phyloP scores from a whole-genome alignment of 2,329 filamentous ascomycete species.

The Botrytis aclada region DNA sequence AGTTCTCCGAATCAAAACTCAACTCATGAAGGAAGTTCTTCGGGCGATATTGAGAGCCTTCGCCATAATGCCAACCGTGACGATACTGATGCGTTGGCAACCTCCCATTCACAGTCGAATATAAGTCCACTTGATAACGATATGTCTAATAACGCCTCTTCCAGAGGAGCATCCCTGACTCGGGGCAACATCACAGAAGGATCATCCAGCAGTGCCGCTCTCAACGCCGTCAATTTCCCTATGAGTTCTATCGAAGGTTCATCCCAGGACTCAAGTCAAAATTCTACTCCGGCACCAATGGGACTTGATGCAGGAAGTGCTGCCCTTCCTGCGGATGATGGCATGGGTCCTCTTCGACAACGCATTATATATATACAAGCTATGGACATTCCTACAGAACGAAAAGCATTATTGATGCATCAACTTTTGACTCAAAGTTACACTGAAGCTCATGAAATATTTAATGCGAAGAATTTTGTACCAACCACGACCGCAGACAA shows the following conservation, averaged over 20 bases:
- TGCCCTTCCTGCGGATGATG: conserved; percentile 67
- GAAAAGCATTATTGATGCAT: conserved; percentile 73
- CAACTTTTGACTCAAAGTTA: conserved; percentile 68
- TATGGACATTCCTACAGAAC: conserved; percentile 52
- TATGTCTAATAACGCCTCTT: conserved; percentile 32
- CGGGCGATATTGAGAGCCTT: background rate
- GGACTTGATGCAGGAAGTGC: conserved; percentile 27
- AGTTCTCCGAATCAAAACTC: conserved; percentile 26
- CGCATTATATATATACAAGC: conserved; percentile 68
- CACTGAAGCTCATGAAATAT: conserved; percentile 43
- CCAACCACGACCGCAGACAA: conserved; percentile 28
- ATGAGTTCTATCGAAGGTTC: conserved; percentile 31
- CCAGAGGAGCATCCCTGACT: conserved; percentile 30
- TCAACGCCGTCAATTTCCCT: conserved; percentile 16
- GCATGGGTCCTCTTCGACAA: conserved; percentile 64
- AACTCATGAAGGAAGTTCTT: conserved; percentile 24
- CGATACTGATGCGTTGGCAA: background rate
- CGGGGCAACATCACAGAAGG: conserved; percentile 28
- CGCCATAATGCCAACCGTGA: background rate
- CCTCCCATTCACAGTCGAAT: conserved; percentile 21
- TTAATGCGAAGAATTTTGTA: conserved; percentile 32
- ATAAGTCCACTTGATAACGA: conserved; percentile 29
- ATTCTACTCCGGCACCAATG: conserved; percentile 20
- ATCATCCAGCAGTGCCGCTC: conserved; percentile 18
- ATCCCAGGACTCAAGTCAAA: conserved; percentile 30